These are phyloP conservation scores for Pachysandra terminalis DNA, from an alignment of 164 flowering plant species.

Conservation along the genomic window DNA sequence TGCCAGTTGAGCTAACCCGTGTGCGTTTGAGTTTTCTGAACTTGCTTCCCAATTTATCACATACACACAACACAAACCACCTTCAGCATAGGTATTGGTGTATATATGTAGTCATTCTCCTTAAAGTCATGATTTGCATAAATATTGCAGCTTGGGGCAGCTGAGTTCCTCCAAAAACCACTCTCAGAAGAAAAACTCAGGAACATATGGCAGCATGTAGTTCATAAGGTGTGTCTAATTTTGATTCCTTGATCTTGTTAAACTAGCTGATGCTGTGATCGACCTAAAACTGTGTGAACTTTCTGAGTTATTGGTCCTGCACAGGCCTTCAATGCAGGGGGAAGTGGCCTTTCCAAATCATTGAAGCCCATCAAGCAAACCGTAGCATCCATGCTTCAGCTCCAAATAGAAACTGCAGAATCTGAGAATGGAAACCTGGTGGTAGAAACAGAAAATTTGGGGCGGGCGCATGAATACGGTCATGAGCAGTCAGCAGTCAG, in stretches of 20 bases:
- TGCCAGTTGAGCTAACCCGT: too few species aligned
- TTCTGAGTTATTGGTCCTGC: constrained; percentile 22
- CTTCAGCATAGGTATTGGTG: neutral
- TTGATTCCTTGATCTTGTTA: neutral
- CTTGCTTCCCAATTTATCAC: neutral
- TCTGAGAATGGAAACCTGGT: constrained; percentile 14
- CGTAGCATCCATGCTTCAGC: constrained; percentile 48
- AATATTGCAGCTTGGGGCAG: constrained; percentile 77
- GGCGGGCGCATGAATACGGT: constrained; percentile 17
- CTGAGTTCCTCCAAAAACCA: constrained; percentile 83
- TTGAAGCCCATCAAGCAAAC: constrained; percentile 56
- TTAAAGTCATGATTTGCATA: neutral
- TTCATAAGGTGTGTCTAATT: constrained; percentile 70
- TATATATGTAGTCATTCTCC: neutral
- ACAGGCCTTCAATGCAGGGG: constrained; percentile 78
- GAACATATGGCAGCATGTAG: constrained; percentile 92
- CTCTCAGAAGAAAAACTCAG: constrained; percentile 77
- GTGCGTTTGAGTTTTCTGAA: too few species aligned
- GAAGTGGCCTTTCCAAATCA: constrained; percentile 35
- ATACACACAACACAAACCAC: neutral
- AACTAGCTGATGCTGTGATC: too few species aligned
- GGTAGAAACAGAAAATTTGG: constrained; percentile 22
- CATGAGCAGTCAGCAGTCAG: constrained; percentile 31
- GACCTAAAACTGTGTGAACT: neutral
- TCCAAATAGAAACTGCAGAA: constrained; percentile 27